These are phyloP conservation scores for Aureobasidium sp. DNA, from an alignment of 2,329 filamentous ascomycete species.

Conservation along the genomic window DNA sequence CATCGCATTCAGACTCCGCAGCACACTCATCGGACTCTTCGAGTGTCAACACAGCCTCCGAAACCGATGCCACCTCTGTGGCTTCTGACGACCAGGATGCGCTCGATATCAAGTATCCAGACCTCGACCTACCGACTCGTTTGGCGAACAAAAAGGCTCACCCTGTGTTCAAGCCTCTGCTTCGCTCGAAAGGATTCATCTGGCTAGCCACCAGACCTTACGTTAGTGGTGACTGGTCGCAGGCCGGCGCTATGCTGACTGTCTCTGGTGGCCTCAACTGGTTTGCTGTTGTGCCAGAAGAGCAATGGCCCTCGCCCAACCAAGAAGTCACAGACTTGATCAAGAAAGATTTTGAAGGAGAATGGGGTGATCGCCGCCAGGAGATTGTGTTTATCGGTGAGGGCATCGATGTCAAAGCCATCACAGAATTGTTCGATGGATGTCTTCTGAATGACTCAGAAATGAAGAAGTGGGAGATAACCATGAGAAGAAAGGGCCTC, in stretches of 20 bases:
- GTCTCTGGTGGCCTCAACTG: conserved; percentile 50
- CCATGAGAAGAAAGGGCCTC: conserved; percentile 28
- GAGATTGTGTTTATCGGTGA: conserved; percentile 71
- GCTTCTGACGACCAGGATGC: neutral
- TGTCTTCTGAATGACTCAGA: conserved; percentile 59
- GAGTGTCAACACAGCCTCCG: neutral
- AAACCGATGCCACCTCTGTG: conserved; percentile 9
- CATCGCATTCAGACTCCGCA: conserved; percentile 22
- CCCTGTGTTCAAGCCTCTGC: conserved; percentile 48
- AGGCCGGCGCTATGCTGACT: conserved; percentile 59
- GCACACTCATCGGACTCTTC: neutral
- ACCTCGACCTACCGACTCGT: conserved; percentile 32
- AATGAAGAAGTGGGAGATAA: conserved; percentile 34
- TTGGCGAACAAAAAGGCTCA: conserved; percentile 51
- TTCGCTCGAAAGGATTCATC: conserved; percentile 58
- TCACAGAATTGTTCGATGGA: conserved; percentile 50
- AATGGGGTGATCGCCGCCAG: conserved; percentile 63
- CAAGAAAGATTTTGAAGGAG: conserved; percentile 42
- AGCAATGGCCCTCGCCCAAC: conserved; percentile 45
- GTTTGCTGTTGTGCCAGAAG: conserved; percentile 52
- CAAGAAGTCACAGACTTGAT: conserved; percentile 43
- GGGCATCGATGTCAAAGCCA: conserved; percentile 46
- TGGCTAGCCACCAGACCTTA: conserved; percentile 54
- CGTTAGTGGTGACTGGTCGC: conserved; percentile 55
- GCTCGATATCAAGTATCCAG: conserved; percentile 8